Evolutionary conservation across 2,329 filamentous ascomycete species (phyloP), one percentile per base, ranked within the genome.

Genomic region (Phyllosticta capitalensis): DNA sequence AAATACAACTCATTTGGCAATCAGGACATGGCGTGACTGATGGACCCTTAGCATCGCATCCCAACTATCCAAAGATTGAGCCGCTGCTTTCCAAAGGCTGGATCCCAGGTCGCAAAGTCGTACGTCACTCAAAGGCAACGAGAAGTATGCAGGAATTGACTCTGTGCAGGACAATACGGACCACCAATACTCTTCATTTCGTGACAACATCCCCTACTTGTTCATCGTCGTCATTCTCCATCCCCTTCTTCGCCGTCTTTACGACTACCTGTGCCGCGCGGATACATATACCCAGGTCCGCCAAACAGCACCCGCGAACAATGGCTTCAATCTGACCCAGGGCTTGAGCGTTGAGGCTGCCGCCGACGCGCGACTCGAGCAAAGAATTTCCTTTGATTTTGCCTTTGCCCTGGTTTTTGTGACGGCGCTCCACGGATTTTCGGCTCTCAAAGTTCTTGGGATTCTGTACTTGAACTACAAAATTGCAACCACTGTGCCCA

Each of bases 41-140:
- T 45, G 38, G 38, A 45, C 17, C 33, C 38, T n/a, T 69, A 95
- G 91, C 87, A 61, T 86, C 85, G 38, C 88, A 96, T 70, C 89
- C 90, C 5, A 85, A 88, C 65, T 99, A 94, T 70, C 71, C 80
- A 61, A 88, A 86, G 65, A 96, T 86, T 69, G 81, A 87, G 62
- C 77, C 78, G 61, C 78, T 86, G 48, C 81, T 99, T 17, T 85
- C 84, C 1, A 80, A 85, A 9, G 95, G 94, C 65, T 99, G 94
- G 94, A 88, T 99, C 60, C 88, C 88, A 7, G 92, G 92, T 24
- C 88, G 92, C 61, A 90, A 90, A 80, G 90, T 97, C 63, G 88
- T 90, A 79, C 72, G 66, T 65, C 26, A 9, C 19, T n/a, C n/a
- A 9, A 5, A 19, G 26, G 24, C 24, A 7, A 53, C 3, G 20